Base-by-base conservation (phyloP, 2,329 filamentous ascomycete species). In the Ophiostoma australiae region DNA sequence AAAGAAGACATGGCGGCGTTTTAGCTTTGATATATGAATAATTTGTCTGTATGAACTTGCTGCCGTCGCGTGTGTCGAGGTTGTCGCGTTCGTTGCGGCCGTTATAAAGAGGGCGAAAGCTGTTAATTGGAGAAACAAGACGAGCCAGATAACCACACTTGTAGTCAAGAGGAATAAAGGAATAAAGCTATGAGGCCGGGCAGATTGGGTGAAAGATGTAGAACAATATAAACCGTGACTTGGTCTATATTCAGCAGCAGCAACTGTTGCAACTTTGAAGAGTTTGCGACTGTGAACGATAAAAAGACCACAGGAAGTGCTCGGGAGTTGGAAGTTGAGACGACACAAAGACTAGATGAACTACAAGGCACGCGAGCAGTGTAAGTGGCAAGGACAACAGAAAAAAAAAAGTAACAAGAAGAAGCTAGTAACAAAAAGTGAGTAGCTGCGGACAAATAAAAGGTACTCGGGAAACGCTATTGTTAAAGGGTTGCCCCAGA, bases 1-100 rank as follows among this genome's bases (percentile, higher is more conserved):
- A 82, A 84, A 74, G 80, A 81, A 70, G 82, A 78, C 83, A 84
- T 84, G 37, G 5, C 37, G 39, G 39, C 15, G 2, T 4, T 55
- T 44, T 20, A 15, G 33, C 8, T 58, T 67, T 41, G 58, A 2
- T 8, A 11, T 37, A 23, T 33, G n/a, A 20, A 41, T 37, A 55
- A 55, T 17, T 52, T 20, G 61, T 55, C 4, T 6, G 52, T 27
- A 27, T 4, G 10, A 58, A 13, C 1, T 68, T 27, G 65, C 33
- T 13, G 52, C 23, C 10, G 52, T 17, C 33, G 27, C 17, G 63
- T 15, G 27, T n/a, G 11, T 66, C 20, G 15, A 11, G 15, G 7
- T 39, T 66, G 63, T 35, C 23, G 52, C 44, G 44, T 48, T 48
- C 17, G 52, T 58, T 39, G 63, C 35, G 17, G 35, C n/a, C n/a